Conservation (phyloP, 345 rosid genomes). For the Hibiscus tridactylites region DNA sequence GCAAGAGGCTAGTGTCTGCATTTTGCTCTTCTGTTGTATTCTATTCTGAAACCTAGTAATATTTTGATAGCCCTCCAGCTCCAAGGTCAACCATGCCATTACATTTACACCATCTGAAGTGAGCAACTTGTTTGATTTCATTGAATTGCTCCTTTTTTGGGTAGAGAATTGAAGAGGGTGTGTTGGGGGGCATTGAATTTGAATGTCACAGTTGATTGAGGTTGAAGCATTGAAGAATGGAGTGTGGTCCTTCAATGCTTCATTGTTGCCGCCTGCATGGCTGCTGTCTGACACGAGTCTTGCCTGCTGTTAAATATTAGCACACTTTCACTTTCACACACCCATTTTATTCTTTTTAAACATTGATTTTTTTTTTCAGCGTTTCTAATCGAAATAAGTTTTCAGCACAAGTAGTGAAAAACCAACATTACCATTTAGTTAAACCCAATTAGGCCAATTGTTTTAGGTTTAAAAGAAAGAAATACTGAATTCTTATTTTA, state of each 20-base stretch:
- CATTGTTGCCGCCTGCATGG: background rate
- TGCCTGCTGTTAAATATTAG: background rate
- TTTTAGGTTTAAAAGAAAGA: too few relatives aligned
- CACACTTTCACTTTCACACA: too few relatives aligned
- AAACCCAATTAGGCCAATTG: too few relatives aligned
- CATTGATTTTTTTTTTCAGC: too few relatives aligned
- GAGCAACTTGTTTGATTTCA: too few relatives aligned
- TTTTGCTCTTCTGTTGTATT: conserved; percentile 19
- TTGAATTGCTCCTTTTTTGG: background rate
- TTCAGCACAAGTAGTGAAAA: too few relatives aligned
- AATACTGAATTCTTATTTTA: too few relatives aligned
- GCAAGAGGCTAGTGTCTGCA: background rate
- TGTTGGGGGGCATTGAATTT: background rate
- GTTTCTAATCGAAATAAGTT: too few relatives aligned
- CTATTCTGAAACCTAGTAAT: background rate
- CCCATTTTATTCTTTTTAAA: too few relatives aligned
- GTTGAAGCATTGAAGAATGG: background rate
- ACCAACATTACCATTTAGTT: too few relatives aligned
- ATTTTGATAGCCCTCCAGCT: too few relatives aligned
- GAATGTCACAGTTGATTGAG: background rate
- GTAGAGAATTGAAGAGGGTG: background rate
- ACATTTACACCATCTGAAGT: background rate
- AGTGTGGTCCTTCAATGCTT: background rate
- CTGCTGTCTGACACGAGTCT: background rate
- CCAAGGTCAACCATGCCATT: too few relatives aligned